These are phyloP conservation scores for Gossypium davidsonii DNA, from an alignment of 441 rosid species.

Conservation along the genomic window DNA sequence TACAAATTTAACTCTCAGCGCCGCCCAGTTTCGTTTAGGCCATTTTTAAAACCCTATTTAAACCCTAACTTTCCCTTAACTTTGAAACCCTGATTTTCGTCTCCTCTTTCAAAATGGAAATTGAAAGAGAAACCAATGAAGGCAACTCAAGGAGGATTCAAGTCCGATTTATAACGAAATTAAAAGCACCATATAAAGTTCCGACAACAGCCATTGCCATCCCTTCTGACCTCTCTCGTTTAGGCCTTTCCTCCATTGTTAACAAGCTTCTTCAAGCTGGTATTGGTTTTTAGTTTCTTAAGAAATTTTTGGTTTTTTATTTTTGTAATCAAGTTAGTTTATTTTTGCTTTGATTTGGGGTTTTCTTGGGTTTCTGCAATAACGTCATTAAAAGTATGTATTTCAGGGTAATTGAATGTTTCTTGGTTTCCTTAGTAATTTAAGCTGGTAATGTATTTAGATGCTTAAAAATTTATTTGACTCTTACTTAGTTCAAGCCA, in stretches of 20 bases:
- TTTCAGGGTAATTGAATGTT: neutral
- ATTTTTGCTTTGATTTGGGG: neutral
- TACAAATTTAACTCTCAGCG: neutral
- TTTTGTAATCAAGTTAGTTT: neutral
- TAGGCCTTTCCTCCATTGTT: constrained; percentile 79
- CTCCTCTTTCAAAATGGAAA: constrained; percentile 29
- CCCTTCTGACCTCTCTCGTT: constrained; percentile 78
- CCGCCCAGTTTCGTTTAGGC: neutral
- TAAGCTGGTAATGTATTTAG: neutral
- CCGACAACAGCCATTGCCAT: constrained; percentile 61
- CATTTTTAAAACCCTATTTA: neutral
- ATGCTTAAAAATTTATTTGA: neutral
- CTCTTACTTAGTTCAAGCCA: neutral
- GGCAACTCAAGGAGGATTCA: constrained; percentile 46
- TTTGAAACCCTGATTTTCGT: constrained; percentile 13
- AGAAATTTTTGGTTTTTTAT: neutral
- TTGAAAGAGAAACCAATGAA: constrained; percentile 38
- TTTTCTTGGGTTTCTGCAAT: neutral
- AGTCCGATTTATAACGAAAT: constrained; percentile 76
- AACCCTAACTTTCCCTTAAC: constrained; percentile 15
- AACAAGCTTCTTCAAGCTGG: constrained; percentile 67
- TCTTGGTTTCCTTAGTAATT: neutral
- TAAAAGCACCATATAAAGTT: constrained; percentile 48
- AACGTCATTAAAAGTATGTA: neutral
- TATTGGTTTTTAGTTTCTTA: constrained; percentile 17